Evolutionary conservation across 2,329 filamentous ascomycete species (phyloP).

Genomic region (Aotearoamyces nothofagi): DNA sequence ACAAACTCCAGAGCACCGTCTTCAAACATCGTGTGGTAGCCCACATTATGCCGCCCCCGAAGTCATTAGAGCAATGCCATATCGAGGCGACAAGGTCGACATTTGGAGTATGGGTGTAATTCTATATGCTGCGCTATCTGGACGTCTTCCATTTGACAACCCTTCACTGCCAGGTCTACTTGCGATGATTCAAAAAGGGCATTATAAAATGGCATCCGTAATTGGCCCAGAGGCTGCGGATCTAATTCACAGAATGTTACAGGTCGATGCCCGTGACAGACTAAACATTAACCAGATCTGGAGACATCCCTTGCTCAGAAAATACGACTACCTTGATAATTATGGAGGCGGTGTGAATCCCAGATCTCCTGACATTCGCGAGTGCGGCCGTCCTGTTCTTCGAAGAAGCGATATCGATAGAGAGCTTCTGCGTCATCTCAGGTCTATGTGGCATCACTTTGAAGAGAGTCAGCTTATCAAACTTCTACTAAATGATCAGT

Average conservation of each 20-base stretch:
- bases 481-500: constrained; percentile 52
- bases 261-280: constrained; percentile 61
- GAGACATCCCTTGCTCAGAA: constrained; percentile 72
- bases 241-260: constrained; percentile 65
- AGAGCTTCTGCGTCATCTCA: constrained; percentile 72
- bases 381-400: constrained; percentile 44
- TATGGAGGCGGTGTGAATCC: constrained; percentile 23
- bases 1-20: constrained; percentile 62
- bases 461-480: constrained; percentile 55
- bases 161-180: constrained; percentile 42
- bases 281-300: constrained; percentile 74
- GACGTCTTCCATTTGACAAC: constrained; percentile 64
- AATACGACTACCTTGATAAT: constrained; percentile 65
- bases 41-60: constrained; percentile 95
- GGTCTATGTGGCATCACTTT: constrained; percentile 82
- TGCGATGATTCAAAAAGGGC: constrained; percentile 38
- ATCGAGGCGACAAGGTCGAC: constrained; percentile 75
- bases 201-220: constrained; percentile 43
- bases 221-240: constrained; percentile 59
- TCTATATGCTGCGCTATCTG: constrained; percentile 74
- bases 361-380: constrained; percentile 39
- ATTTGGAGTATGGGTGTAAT: constrained; percentile 93
- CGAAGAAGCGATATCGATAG: constrained; percentile 56
- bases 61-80: constrained; percentile 61
- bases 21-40: constrained; percentile 86